These are phyloP conservation scores for Lasiosphaeria hispida DNA, from an alignment of 495 filamentous ascomycete species.

Conservation along the genomic window DNA sequence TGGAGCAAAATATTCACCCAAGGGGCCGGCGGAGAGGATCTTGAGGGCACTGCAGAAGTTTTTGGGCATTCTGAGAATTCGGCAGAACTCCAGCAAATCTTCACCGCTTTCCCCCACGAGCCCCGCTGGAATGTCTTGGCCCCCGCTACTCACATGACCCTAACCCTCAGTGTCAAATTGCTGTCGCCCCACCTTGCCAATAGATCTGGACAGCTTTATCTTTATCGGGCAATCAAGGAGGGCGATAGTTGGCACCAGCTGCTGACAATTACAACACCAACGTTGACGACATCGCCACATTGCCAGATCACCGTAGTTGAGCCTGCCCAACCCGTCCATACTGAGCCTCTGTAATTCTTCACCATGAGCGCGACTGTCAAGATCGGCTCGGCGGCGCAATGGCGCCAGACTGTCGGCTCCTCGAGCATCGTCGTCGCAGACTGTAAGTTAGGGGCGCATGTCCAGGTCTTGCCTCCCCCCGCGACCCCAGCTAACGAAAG, in stretches of 20 bases:
- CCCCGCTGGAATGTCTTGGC: background rate
- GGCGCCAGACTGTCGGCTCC: constrained; percentile 40
- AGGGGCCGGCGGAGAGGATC: background rate
- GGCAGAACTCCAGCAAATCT: constrained; percentile 10
- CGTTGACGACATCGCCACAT: constrained; percentile 3
- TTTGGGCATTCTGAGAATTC: background rate
- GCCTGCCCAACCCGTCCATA: background rate
- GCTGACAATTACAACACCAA: background rate
- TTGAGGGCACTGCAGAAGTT: constrained; percentile 1
- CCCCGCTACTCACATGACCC: background rate
- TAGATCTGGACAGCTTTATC: constrained; percentile 14
- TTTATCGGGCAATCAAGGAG: background rate
- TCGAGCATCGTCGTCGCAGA: constrained; percentile 46
- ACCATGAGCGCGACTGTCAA: constrained; percentile 33
- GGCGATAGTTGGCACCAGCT: background rate
- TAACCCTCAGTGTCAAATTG: background rate
- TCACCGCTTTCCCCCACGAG: constrained; percentile 5
- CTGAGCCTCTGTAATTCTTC: background rate
- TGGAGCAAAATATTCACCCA: background rate
- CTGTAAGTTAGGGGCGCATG: constrained; percentile 35
- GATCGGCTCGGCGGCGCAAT: constrained; percentile 43
- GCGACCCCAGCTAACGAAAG: constrained; percentile 13
- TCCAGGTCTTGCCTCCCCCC: background rate
- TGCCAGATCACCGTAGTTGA: background rate
- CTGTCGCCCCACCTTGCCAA: background rate